Evolutionary conservation across 352 stramenopile species (phyloP).

Genomic region (Bremia lactucae): DNA sequence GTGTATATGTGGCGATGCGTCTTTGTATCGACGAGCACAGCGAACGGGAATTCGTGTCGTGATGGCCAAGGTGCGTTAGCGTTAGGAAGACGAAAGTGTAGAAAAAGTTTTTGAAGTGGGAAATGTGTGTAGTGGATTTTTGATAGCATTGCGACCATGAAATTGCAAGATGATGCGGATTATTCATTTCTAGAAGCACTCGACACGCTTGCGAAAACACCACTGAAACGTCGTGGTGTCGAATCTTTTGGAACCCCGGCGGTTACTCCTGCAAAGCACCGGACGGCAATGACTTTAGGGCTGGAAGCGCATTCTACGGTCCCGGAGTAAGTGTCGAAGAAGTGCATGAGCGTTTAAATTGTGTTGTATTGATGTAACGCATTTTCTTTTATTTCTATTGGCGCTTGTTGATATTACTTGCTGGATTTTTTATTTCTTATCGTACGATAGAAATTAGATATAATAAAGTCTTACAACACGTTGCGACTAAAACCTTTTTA

Average conservation of each 20-base stretch:
- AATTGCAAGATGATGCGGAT: constrained; percentile 35
- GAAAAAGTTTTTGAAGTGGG: background rate
- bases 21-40: constrained; percentile 44
- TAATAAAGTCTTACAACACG: no score
- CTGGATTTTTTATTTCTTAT: no score
- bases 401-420: no score
- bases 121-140: constrained; percentile 47
- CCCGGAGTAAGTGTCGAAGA: no score
- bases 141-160: constrained; percentile 62
- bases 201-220: constrained; percentile 6
- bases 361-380: no score
- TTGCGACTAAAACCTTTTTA: no score
- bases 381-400: no score
- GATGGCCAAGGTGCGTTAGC: constrained; percentile 39
- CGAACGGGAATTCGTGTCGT: constrained; percentile 48
- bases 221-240: constrained; percentile 2
- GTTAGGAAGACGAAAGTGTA: no score
- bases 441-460: no score
- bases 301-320: constrained; percentile 24
- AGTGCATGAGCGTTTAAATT: no score
- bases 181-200: constrained; percentile 13
- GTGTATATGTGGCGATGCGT: constrained; percentile 56
- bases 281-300: constrained; percentile 7
- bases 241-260: constrained; percentile 5
- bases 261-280: constrained; percentile 9